phyloP scores from a whole-genome alignment of 768 basidiomycete genomes.

The Suillus lakei region DNA sequence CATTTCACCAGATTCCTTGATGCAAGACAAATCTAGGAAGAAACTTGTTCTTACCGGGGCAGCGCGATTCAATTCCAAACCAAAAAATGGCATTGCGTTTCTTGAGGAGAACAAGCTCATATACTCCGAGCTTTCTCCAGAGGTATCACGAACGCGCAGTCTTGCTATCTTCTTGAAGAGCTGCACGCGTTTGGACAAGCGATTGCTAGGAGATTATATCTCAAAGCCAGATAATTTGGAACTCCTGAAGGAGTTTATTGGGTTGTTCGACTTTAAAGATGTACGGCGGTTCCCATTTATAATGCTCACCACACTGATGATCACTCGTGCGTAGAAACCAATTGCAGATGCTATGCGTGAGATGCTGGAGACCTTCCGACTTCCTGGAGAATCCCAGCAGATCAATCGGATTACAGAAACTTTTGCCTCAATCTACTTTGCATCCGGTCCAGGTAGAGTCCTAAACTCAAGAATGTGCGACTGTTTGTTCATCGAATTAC shows the following conservation, averaged over 20 bases:
- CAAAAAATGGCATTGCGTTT: conserved; percentile 88
- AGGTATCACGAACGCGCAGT: conserved; percentile 61
- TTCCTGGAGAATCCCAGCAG: conserved; percentile 95
- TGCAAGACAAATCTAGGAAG: conserved; percentile 81
- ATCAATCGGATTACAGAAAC: conserved; percentile 93
- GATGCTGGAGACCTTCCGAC: conserved; percentile 87
- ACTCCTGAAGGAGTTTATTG: conserved; percentile 84
- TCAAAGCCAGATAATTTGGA: conserved; percentile 88
- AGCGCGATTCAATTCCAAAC: conserved; percentile 88
- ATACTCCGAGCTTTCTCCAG: conserved; percentile 63
- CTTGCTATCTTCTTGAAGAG: conserved; percentile 88
- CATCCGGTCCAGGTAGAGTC: conserved; percentile 73
- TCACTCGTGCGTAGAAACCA: conserved; percentile 66
- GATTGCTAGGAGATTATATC: conserved; percentile 90
- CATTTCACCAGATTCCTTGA: conserved; percentile 58
- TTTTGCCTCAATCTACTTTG: conserved; percentile 91
- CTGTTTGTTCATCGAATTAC: conserved; percentile 7
- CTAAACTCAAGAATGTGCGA: neutral
- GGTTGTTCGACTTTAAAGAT: conserved; percentile 86
- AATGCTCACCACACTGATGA: neutral
- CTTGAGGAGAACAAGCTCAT: conserved; percentile 94
- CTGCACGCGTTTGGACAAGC: conserved; percentile 88
- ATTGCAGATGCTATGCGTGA: conserved; percentile 97
- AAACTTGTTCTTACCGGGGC: conserved; percentile 85
- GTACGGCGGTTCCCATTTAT: conserved; percentile 49